phyloP scores from a whole-genome alignment of 75 land plant genomes.

The Picea glauca region DNA sequence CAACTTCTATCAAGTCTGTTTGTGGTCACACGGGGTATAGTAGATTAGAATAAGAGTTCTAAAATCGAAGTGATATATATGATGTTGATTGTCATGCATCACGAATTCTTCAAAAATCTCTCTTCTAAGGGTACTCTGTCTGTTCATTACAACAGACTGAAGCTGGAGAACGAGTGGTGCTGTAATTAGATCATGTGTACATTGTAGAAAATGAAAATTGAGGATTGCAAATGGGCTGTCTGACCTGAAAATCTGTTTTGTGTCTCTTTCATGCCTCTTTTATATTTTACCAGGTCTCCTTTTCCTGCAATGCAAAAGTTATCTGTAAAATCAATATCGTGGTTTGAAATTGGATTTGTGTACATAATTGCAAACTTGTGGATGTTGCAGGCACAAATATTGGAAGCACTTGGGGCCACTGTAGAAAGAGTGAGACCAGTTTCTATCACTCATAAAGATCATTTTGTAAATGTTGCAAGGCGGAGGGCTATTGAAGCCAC shows the following conservation, averaged over 20 bases:
- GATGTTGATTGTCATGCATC: too few relatives aligned
- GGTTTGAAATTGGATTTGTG: not conserved
- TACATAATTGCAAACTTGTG: not conserved
- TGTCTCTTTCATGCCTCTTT: too few relatives aligned
- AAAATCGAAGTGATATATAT: too few relatives aligned
- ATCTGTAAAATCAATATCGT: not conserved
- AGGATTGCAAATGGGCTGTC: not conserved
- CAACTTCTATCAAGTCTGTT: too few relatives aligned
- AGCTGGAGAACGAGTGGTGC: not conserved
- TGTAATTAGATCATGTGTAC: not conserved
- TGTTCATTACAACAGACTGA: not conserved
- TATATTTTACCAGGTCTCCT: too few relatives aligned
- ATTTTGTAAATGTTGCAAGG: slow-evolving; percentile 94
- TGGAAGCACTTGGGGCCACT: slow-evolving; percentile 93
- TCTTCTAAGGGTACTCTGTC: not conserved
- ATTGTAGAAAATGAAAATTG: not conserved
- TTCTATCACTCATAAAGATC: slow-evolving; percentile 92
- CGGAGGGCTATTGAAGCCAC: slow-evolving; percentile 79
- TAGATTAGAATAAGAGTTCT: too few relatives aligned
- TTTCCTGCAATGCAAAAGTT: not conserved
- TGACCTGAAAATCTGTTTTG: not conserved
- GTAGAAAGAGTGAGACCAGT: slow-evolving; percentile 99
- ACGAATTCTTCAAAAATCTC: not conserved
- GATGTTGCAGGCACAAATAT: slow-evolving; percentile 72
- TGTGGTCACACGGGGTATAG: too few relatives aligned